These are phyloP conservation scores for Globisporangium mamillatum DNA, from an alignment of 352 stramenopile species.

Conservation along the genomic window DNA sequence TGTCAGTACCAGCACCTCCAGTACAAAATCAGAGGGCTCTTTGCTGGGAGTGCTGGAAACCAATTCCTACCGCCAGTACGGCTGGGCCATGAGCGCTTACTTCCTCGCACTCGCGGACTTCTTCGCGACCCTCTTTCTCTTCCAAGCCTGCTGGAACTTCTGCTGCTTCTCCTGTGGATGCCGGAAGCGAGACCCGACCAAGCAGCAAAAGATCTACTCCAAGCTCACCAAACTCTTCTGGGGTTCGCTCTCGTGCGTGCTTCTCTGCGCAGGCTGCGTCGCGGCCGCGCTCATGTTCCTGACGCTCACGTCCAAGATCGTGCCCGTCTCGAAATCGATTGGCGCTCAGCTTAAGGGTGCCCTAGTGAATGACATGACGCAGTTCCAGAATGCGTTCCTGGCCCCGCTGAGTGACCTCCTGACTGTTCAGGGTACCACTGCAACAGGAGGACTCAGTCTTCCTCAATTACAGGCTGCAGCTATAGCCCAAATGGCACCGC, in stretches of 20 bases:
- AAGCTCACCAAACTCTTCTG: conserved; percentile 44
- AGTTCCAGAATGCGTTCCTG: conserved; percentile 41
- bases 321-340: conserved; percentile 26
- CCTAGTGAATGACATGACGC: conserved; percentile 26
- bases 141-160: conserved; percentile 41
- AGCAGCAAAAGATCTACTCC: conserved; percentile 46
- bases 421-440: not conserved
- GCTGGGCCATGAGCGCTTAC: conserved; percentile 33
- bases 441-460: conserved; percentile 23
- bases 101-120: conserved; percentile 23
- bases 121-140: conserved; percentile 37
- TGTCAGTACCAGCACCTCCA: not conserved
- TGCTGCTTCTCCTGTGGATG: conserved; percentile 55
- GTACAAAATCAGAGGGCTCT: not conserved
- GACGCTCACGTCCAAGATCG: conserved; percentile 28
- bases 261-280: conserved; percentile 21
- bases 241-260: conserved; percentile 32
- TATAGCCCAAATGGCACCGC: conserved; percentile 21
- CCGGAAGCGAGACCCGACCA: conserved; percentile 35
- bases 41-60: conserved; percentile 26
- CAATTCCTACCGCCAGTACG: conserved; percentile 45
- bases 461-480: conserved; percentile 27
- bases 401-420: conserved; percentile 34
- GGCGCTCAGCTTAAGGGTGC: conserved; percentile 24
- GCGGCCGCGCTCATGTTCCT: conserved; percentile 33